Conservation (phyloP, 2,329 filamentous ascomycete species). For the Penicillium sp. region DNA sequence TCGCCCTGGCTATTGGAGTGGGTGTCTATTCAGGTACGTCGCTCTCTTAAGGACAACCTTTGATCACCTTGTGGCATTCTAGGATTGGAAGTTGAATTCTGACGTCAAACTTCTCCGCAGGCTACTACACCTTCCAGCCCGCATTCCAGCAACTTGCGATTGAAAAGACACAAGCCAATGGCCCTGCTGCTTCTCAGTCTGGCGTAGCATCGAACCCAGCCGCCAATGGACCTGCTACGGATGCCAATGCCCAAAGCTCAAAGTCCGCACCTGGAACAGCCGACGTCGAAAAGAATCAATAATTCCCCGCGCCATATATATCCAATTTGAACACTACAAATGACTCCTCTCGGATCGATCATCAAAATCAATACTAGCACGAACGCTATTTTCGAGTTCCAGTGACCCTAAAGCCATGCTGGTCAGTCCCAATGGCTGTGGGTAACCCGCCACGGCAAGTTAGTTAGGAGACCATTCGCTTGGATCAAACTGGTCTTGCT, state of each 20-base stretch:
- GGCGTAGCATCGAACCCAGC: neutral
- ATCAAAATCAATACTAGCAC: neutral
- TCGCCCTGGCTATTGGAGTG: conserved; percentile 42
- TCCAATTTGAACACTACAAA: neutral
- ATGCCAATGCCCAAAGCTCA: conserved; percentile 1
- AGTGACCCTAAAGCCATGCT: neutral
- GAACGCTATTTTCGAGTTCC: neutral
- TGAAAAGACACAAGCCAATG: conserved; percentile 28
- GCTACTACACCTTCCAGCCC: conserved; percentile 50
- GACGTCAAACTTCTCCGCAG: conserved; percentile 30
- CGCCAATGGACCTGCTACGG: neutral
- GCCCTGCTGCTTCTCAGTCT: conserved; percentile 14
- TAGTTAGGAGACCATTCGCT: neutral
- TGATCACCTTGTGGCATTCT: neutral
- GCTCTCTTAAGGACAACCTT: neutral
- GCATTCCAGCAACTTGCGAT: conserved; percentile 41
- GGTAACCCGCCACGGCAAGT: neutral
- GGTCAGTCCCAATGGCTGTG: neutral
- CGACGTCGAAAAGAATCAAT: neutral
- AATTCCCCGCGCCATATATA: neutral
- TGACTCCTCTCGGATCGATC: neutral
- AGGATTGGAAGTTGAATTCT: conserved; percentile 11
- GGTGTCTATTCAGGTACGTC: conserved; percentile 45
- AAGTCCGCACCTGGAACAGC: neutral
- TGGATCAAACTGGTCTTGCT: neutral